A percentile compares a stretch with the other conserved stretches of the same genome.
These are phyloP conservation scores for Fusarium marasasianum DNA, from an alignment of 2,329 filamentous ascomycete species.

Conservation along the genomic window DNA sequence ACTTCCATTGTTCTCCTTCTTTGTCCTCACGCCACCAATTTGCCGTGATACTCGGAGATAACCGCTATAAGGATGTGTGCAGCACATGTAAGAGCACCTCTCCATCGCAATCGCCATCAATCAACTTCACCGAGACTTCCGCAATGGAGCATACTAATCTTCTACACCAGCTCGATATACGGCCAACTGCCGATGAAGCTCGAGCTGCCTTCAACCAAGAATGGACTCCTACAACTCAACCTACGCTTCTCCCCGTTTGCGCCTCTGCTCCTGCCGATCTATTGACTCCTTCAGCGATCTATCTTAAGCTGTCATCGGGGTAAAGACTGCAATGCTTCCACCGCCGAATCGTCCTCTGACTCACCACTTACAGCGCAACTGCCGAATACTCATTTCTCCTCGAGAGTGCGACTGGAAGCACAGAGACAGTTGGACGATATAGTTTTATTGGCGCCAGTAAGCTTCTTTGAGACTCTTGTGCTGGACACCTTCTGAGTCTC, in stretches of 20 bases:
- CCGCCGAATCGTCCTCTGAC: slow-evolving; percentile 22
- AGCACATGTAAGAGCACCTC: slow-evolving; percentile 33
- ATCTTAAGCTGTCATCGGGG: slow-evolving; percentile 76
- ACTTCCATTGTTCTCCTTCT: slow-evolving; percentile 18
- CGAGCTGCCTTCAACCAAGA: slow-evolving; percentile 40
- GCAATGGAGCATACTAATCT: slow-evolving; percentile 11
- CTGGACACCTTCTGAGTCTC: slow-evolving; percentile 16
- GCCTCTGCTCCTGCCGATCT: slow-evolving; percentile 91
- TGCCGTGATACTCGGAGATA: neutral
- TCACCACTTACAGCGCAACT: slow-evolving; percentile 39
- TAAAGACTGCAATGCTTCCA: slow-evolving; percentile 14
- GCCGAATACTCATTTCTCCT: slow-evolving; percentile 92
- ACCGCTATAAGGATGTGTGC: slow-evolving; percentile 34
- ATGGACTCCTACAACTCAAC: slow-evolving; percentile 39
- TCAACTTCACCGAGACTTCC: neutral
- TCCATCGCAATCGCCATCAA: neutral
- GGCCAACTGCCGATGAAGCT: slow-evolving; percentile 42
- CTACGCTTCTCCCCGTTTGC: slow-evolving; percentile 84
- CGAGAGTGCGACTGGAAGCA: slow-evolving; percentile 83
- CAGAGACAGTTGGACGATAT: slow-evolving; percentile 92
- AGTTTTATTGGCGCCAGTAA: slow-evolving; percentile 84
- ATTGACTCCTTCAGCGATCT: slow-evolving; percentile 92
- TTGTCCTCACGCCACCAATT: slow-evolving; percentile 15
- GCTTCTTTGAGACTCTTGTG: neutral
- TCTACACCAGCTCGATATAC: slow-evolving; percentile 38